phyloP scores from a whole-genome alignment of 176 grass and related monocot genomes.

The Cenchrus purpureus region DNA sequence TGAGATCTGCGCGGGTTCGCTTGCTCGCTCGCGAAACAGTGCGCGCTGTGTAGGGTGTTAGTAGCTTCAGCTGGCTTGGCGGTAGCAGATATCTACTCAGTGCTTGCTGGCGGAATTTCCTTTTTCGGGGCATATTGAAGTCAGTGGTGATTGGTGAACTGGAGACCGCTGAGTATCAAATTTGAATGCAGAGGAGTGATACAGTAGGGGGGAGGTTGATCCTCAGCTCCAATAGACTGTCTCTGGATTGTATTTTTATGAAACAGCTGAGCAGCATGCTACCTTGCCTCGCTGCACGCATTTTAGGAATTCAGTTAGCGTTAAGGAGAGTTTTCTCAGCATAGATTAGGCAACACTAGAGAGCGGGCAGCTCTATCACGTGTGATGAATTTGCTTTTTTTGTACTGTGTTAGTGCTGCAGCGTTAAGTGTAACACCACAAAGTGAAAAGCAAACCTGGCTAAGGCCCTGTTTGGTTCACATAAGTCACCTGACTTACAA shows the following conservation, averaged over 20 bases:
- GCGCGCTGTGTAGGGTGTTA: not conserved
- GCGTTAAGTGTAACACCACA: not conserved
- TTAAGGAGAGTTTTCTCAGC: not conserved
- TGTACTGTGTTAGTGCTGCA: not conserved
- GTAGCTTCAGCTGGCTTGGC: not conserved
- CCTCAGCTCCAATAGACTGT: not conserved
- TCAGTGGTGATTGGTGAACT: not conserved
- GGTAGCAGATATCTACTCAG: not conserved
- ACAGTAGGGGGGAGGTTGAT: conserved; percentile 22
- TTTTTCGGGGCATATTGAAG: not conserved
- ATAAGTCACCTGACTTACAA: too few species aligned
- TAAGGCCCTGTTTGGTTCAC: too few species aligned
- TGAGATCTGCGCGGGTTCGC: conserved; percentile 36
- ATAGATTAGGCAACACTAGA: conserved; percentile 6
- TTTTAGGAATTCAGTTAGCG: not conserved
- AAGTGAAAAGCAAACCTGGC: conserved; percentile 1
- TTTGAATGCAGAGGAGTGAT: not conserved
- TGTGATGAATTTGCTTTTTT: conserved; percentile 13
- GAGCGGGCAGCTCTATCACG: not conserved
- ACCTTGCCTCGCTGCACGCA: not conserved
- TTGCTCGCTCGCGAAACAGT: not conserved
- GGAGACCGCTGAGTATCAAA: not conserved
- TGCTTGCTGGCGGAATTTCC: not conserved
- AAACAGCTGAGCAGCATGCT: not conserved
- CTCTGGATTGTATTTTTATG: not conserved